Base-by-base conservation (phyloP, 192 early-diverging fungal genomes). In the Coemansia sp. region DNA sequence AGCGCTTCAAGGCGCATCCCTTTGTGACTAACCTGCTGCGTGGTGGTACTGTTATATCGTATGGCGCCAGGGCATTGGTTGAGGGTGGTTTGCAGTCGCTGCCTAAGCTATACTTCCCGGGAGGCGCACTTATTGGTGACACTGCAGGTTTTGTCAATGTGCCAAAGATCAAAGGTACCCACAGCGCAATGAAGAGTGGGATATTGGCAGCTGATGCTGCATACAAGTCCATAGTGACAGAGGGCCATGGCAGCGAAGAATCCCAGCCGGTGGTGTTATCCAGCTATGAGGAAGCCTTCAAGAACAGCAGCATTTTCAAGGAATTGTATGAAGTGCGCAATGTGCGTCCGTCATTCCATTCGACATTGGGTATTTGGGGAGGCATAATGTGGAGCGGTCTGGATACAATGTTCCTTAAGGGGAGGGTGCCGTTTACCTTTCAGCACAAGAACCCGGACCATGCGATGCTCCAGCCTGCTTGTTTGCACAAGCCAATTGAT, bases 101-200 rank as follows among this genome's bases (percentile, higher is more conserved):
- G 61, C 97, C 97, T 49, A 95, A 95, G 83, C 77, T 98, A 27
- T 83, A 85, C 49, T 94, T 97, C 82, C 94, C 95, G 21, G 97
- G 97, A 56, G 95, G 94, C 24, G 94, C 95, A 32, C 82, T 99
- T 48, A 92, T 99, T 61, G 97, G 97, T 31, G 93, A 92, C 71
- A 89, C 95, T 2, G 97, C 97, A 49, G 95, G 97, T 2, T 95
- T 97, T 78, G 62, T 99, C 62, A 99, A 99, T 70, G 85, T 99
- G 58, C 92, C 94, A 58, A 99, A 99, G 82, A 98, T 99, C 70
- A 99, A 99, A 82, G 97, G 97, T 38, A 99, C 95, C 0, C 97
- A 99, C 82, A 99, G 92, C n/a, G 94, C 97, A 49, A 97, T 99
- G 95, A 95, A 94, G 81, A 94, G 91, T 22, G 95, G 95, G 30